Conservation (phyloP, 2,329 filamentous ascomycete species). For the Verticillium dahliae region DNA sequence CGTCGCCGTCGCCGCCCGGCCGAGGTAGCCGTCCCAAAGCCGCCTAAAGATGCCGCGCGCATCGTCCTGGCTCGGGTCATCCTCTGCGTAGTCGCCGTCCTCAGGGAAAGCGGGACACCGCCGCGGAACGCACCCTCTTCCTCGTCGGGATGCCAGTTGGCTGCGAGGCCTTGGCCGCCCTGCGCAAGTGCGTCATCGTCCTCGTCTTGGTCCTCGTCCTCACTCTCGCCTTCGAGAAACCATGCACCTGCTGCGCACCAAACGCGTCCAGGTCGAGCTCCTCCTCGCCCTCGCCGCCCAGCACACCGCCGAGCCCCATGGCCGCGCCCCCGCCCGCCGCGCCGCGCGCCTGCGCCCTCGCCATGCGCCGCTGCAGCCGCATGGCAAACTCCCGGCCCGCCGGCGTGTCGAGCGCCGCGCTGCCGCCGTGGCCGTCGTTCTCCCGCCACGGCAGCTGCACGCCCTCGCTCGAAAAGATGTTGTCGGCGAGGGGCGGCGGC, state of each 20-base stretch:
- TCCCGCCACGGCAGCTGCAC: constrained; percentile 36
- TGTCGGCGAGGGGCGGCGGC: constrained; percentile 56
- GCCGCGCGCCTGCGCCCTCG: background rate
- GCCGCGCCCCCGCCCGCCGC: background rate
- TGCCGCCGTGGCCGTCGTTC: constrained; percentile 4
- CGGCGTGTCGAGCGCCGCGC: background rate
- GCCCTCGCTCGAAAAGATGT: constrained; percentile 39
- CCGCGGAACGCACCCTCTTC: background rate
- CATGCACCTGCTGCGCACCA: background rate
- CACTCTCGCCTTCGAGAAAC: background rate
- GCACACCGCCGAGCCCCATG: background rate
- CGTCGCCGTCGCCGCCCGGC: background rate
- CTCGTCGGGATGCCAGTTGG: background rate
- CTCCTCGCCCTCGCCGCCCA: background rate
- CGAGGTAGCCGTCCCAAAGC: background rate
- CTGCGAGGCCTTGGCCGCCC: too few relatives aligned
- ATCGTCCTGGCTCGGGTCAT: background rate
- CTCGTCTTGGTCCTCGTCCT: background rate
- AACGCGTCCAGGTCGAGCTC: background rate
- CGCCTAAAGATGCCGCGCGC: background rate
- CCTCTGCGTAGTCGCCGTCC: constrained; percentile 7
- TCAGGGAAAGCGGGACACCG: constrained; percentile 5
- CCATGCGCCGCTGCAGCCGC: constrained; percentile 4
- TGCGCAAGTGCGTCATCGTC: background rate
- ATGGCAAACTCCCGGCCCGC: constrained; percentile 4